Conservation (phyloP, 2,329 filamentous ascomycete species). For the Ceratocystiopsis brevicomis region DNA sequence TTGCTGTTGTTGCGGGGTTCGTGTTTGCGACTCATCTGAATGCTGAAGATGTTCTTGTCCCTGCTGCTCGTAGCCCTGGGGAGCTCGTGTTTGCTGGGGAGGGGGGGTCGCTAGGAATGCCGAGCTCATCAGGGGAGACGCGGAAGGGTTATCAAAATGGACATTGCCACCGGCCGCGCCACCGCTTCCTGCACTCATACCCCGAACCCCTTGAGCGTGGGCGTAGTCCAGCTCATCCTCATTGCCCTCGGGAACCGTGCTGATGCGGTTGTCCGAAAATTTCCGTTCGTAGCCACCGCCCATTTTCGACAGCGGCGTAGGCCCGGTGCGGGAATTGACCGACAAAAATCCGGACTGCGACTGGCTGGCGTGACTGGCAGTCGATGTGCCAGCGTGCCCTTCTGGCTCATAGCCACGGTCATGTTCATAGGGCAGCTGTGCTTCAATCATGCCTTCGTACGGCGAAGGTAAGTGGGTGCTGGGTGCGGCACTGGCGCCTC, state of each 20-base stretch:
- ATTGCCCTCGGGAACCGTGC: slow-evolving; percentile 69
- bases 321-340: slow-evolving; percentile 28
- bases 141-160: slow-evolving; percentile 2
- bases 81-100: background rate
- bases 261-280: slow-evolving; percentile 63
- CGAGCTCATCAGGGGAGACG: slow-evolving; percentile 5
- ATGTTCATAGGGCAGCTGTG: slow-evolving; percentile 44
- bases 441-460: slow-evolving; percentile 51
- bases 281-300: slow-evolving; percentile 30
- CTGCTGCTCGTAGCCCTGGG: background rate
- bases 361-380: slow-evolving; percentile 51
- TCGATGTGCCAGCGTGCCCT: slow-evolving; percentile 57
- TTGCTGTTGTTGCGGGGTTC: background rate
- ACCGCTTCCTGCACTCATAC: slow-evolving; percentile 23
- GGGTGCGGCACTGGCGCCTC: slow-evolving; percentile 12
- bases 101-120: slow-evolving; percentile 25
- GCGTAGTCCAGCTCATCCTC: slow-evolving; percentile 47
- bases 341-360: slow-evolving; percentile 66
- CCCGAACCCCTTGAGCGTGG: slow-evolving; percentile 5
- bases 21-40: background rate
- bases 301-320: slow-evolving; percentile 19
- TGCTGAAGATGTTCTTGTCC: background rate
- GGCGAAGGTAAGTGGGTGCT: slow-evolving; percentile 34
- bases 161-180: slow-evolving; percentile 13
- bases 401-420: slow-evolving; percentile 68